phyloP scores from a whole-genome alignment of 305 asterid species.

The Rubia tinctorum region DNA sequence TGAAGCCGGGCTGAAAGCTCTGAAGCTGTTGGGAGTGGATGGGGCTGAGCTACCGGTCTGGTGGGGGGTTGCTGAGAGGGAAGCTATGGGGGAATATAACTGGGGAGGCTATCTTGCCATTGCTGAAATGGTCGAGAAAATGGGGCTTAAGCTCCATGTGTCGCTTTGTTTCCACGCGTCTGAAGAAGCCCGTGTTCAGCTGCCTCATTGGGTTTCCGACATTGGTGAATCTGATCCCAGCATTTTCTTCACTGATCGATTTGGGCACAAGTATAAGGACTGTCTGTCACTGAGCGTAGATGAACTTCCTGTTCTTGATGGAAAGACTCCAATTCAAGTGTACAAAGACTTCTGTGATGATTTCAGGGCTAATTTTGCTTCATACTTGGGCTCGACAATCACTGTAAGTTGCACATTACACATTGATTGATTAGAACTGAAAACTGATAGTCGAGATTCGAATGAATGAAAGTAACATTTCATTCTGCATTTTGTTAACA shows the following conservation, averaged over 20 bases:
- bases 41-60: conserved; percentile 90
- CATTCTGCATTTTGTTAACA: conserved; percentile 22
- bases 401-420: conserved; percentile 40
- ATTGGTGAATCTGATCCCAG: conserved; percentile 60
- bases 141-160: conserved; percentile 74
- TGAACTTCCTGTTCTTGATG: conserved; percentile 71
- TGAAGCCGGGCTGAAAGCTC: conserved; percentile 73
- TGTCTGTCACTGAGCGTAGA: conserved; percentile 67
- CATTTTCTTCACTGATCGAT: conserved; percentile 60
- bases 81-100: conserved; percentile 57
- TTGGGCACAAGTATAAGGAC: conserved; percentile 53
- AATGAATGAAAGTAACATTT: neutral
- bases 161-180: conserved; percentile 79
- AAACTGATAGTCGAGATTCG: neutral
- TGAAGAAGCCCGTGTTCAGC: conserved; percentile 35
- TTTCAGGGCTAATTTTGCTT: conserved; percentile 58
- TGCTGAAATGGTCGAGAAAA: conserved; percentile 50
- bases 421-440: neutral
- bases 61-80: conserved; percentile 89
- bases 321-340: conserved; percentile 73
- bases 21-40: conserved; percentile 76
- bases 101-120: conserved; percentile 70
- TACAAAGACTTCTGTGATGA: conserved; percentile 55
- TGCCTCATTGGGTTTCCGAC: conserved; percentile 76
- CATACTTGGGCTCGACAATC: conserved; percentile 68